Base-by-base conservation (phyloP, 106 monocot species). In the Allium cepa region DNA sequence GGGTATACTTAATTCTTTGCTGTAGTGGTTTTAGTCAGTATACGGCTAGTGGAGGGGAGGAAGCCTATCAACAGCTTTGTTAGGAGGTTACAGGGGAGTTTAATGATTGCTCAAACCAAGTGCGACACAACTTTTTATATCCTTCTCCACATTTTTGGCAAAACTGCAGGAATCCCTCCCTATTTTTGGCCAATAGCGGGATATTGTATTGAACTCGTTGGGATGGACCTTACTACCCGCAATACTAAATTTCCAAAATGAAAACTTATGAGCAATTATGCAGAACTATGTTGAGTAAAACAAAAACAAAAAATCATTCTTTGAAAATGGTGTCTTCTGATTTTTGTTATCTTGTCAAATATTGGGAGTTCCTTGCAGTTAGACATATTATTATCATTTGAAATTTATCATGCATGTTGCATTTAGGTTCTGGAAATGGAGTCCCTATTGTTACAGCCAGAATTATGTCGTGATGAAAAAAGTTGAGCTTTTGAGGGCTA, bases 61-160 rank as follows among this genome's bases (percentile, higher is more conserved):
- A 80, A 51, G 84, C 74, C 18, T 92, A 87, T 63, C 97, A 97
- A 73, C 73, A 87, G 62, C 82, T 97, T 57, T 97, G 97, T 73
- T 68, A 72, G 59, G 92, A 89, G 68, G 69, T 92, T 53, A 97
- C 92, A 27, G 60, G 60, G 53, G 97, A 92, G 63, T 97, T 97
- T 70, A 92, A 83, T 75, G 88, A 97, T 68, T 97, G 97, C 83
- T 97, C 92, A 45, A 92, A 90, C 75, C 76, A 90, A 64, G 97
- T 87, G 75, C 8, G 57, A 62, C 17, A 71, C 45, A 12, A 22
- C 55, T 17, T 56, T 28, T 63, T 70, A 10, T 45, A 63, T 4
- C 36, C 4, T 36, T 36, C 4, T 36, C 36, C 4, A 36, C 36
- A 36, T 36, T 36, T 36, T 36, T 4, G 36, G 36, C 36, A 36